These are phyloP conservation scores for Pisolithus microcarpus DNA, from an alignment of 768 basidiomycete species.

Conservation along the genomic window DNA sequence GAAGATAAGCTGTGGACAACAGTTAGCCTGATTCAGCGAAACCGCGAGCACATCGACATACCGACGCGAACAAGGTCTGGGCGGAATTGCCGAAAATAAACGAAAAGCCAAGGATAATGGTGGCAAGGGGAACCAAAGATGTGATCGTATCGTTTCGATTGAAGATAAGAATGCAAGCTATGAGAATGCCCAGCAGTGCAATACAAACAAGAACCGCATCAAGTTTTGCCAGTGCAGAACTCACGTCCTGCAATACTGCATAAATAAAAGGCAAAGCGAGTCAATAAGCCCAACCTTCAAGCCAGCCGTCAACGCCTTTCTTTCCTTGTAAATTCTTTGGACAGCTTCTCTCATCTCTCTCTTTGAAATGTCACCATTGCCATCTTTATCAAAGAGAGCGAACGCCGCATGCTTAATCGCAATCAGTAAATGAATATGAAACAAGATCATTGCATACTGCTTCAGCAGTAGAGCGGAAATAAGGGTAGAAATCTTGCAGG, in stretches of 20 bases:
- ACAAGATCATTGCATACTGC: slow-evolving; percentile 37
- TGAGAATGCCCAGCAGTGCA: slow-evolving; percentile 52
- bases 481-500: slow-evolving; percentile 65
- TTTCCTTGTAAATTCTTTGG: slow-evolving; percentile 70
- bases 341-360: slow-evolving; percentile 80
- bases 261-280: not conserved
- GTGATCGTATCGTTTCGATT: slow-evolving; percentile 56
- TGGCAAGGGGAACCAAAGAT: slow-evolving; percentile 73
- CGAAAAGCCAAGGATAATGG: slow-evolving; percentile 75
- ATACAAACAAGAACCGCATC: slow-evolving; percentile 64
- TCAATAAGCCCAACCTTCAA: slow-evolving; percentile 45
- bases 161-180: slow-evolving; percentile 71
- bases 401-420: slow-evolving; percentile 55
- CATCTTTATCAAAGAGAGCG: slow-evolving; percentile 68
- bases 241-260: slow-evolving; percentile 47
- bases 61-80: slow-evolving; percentile 71
- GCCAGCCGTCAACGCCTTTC: slow-evolving; percentile 62
- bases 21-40: not conserved
- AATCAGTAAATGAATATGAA: not conserved
- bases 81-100: slow-evolving; percentile 84
- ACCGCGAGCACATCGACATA: slow-evolving; percentile 23
- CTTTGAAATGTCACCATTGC: slow-evolving; percentile 75
- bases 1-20: slow-evolving; percentile 55
- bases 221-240: slow-evolving; percentile 67
- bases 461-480: slow-evolving; percentile 64